These are phyloP conservation scores for Scleromitrula shiraiana DNA, from an alignment of 2,329 filamentous ascomycete species.

Conservation along the genomic window DNA sequence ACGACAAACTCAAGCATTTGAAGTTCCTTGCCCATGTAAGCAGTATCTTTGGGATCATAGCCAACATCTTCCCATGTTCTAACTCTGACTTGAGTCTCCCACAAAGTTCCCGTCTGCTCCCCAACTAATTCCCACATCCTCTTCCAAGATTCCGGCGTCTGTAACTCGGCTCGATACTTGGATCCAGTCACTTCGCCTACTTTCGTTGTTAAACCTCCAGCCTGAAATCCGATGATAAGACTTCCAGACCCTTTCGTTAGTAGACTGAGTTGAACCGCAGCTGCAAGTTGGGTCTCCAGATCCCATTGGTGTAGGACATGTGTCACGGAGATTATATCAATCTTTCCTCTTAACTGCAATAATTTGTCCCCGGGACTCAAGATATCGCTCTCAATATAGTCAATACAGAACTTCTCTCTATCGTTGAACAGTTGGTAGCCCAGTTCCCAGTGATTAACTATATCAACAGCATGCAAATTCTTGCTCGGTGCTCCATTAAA, in stretches of 20 bases:
- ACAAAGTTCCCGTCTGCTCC: not conserved
- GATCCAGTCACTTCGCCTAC: not conserved
- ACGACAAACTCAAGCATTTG: no score
- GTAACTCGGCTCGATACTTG: not conserved
- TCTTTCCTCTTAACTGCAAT: not conserved
- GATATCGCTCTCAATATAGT: not conserved
- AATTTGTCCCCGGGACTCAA: not conserved
- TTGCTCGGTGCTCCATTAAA: conserved; percentile 29
- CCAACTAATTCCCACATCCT: not conserved
- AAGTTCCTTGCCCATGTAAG: no score
- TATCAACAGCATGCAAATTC: conserved; percentile 29
- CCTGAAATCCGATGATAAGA: not conserved
- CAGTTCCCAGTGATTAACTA: conserved; percentile 27
- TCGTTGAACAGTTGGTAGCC: conserved; percentile 34
- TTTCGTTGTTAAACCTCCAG: not conserved
- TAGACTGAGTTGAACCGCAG: not conserved
- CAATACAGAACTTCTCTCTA: conserved; percentile 4
- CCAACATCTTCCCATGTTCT: no score
- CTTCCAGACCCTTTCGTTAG: not conserved
- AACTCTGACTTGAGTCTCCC: no score
- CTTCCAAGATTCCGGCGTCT: not conserved
- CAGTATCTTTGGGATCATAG: no score
- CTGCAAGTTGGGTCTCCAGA: not conserved
- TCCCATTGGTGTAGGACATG: not conserved
- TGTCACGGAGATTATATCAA: not conserved